Conservation (phyloP, 2,329 filamentous ascomycete genomes). For the Teratosphaeria gauchensis region DNA sequence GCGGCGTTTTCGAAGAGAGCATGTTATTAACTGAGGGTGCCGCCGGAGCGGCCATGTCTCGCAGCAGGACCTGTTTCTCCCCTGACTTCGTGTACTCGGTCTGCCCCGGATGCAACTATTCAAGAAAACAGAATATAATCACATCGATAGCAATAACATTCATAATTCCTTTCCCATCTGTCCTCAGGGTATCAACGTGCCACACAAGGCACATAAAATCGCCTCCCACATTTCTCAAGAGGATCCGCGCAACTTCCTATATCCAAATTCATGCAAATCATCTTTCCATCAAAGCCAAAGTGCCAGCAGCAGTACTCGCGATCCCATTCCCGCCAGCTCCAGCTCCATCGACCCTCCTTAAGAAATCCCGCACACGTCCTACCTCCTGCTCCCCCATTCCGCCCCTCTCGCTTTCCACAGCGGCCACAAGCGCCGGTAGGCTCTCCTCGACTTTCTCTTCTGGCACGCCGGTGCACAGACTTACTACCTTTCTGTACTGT, state of each 20-base stretch:
- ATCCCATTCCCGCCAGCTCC: background rate
- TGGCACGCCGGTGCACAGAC: slow-evolving; percentile 70
- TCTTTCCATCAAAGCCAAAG: background rate
- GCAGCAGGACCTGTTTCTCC: too few species aligned
- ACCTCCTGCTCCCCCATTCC: slow-evolving; percentile 40
- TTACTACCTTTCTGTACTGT: slow-evolving; percentile 81
- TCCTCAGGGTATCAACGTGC: background rate
- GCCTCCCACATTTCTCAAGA: background rate
- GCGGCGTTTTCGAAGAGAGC: too few species aligned
- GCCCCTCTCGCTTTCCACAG: slow-evolving; percentile 71
- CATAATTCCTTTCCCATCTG: background rate
- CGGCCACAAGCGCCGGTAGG: slow-evolving; percentile 69
- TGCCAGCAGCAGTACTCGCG: background rate
- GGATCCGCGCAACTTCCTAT: background rate
- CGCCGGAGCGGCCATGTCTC: too few species aligned
- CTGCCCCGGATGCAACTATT: too few species aligned
- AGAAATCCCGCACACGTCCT: slow-evolving; percentile 64
- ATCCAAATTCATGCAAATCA: background rate
- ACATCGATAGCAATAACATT: too few species aligned
- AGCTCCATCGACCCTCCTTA: slow-evolving; percentile 62
- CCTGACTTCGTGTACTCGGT: too few species aligned
- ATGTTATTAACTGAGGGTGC: too few species aligned
- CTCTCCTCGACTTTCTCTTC: slow-evolving; percentile 72
- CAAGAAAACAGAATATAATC: too few species aligned
- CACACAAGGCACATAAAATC: background rate